Conservation (phyloP, 768 basidiomycete species). For the Ramaria rubella region DNA sequence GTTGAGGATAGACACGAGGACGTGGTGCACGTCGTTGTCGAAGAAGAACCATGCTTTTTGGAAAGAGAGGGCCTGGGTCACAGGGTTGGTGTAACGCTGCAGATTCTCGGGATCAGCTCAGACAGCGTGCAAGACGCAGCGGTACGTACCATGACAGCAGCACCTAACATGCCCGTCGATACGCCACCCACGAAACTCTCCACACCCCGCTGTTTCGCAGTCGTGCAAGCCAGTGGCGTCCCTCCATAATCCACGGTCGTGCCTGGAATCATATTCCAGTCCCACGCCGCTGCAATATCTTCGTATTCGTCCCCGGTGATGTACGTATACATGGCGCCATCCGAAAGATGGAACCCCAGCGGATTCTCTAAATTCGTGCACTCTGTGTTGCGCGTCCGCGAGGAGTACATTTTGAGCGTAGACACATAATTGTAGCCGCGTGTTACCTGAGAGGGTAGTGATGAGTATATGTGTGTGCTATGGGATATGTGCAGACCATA, state of each 20-base stretch:
- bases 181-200: conserved; percentile 61
- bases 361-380: conserved; percentile 62
- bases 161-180: conserved; percentile 49
- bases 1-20: conserved; percentile 48
- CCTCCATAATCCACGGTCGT: conserved; percentile 58
- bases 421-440: conserved; percentile 53
- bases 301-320: conserved; percentile 62
- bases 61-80: conserved; percentile 46
- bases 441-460: conserved; percentile 41
- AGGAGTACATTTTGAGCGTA: conserved; percentile 57
- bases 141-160: conserved; percentile 42
- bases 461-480: background rate
- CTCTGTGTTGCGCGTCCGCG: conserved; percentile 53
- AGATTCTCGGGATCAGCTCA: background rate
- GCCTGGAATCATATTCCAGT: conserved; percentile 74
- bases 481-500: conserved; percentile 38
- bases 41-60: conserved; percentile 76
- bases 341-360: conserved; percentile 62
- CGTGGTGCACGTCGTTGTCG: conserved; percentile 52
- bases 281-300: conserved; percentile 66
- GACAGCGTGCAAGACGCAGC: background rate
- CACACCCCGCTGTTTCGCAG: conserved; percentile 37
- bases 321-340: conserved; percentile 61
- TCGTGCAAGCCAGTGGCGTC: conserved; percentile 45
- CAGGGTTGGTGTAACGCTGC: conserved; percentile 53